Evolutionary conservation across 331 rosid species (phyloP).

Genomic region (Stylosanthes scabra): DNA sequence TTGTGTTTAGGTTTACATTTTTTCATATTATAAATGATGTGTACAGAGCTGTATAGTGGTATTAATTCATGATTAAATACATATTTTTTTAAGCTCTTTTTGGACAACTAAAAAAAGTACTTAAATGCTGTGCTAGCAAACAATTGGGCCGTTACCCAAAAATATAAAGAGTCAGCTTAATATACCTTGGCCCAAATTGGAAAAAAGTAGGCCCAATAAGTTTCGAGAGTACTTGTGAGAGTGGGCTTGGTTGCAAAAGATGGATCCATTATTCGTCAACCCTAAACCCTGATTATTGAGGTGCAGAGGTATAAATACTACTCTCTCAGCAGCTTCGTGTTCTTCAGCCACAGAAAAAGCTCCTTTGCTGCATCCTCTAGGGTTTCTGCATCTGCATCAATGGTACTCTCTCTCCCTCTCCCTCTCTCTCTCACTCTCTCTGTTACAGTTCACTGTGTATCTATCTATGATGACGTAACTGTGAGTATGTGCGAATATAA

Average conservation of each 20-base stretch:
- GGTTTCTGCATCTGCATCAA: conserved; percentile 57
- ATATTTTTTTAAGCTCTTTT: too few relatives aligned
- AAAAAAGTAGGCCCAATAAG: too few relatives aligned
- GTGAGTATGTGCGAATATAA: neutral
- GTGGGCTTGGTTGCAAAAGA: neutral
- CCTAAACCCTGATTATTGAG: conserved; percentile 9
- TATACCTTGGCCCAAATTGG: neutral
- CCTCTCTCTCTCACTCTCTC: too few relatives aligned
- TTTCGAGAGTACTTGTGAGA: neutral
- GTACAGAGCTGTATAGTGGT: too few relatives aligned
- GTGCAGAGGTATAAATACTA: conserved; percentile 28
- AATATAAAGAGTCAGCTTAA: too few relatives aligned
- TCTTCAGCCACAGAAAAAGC: conserved; percentile 31
- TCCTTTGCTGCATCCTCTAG: conserved; percentile 20
- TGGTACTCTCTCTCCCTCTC: conserved; percentile 49
- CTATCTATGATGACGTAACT: neutral
- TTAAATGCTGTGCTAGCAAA: too few relatives aligned
- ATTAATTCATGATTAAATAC: too few relatives aligned
- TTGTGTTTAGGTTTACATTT: too few relatives aligned
- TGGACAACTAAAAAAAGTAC: too few relatives aligned
- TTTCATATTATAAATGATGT: too few relatives aligned
- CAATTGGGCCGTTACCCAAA: too few relatives aligned
- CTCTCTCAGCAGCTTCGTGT: conserved; percentile 7
- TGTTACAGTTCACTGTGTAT: neutral
- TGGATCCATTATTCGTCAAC: conserved; percentile 20